Evolutionary conservation across 78 protist genomes (phyloP).

Genomic region (Chrysochromulina parva): DNA sequence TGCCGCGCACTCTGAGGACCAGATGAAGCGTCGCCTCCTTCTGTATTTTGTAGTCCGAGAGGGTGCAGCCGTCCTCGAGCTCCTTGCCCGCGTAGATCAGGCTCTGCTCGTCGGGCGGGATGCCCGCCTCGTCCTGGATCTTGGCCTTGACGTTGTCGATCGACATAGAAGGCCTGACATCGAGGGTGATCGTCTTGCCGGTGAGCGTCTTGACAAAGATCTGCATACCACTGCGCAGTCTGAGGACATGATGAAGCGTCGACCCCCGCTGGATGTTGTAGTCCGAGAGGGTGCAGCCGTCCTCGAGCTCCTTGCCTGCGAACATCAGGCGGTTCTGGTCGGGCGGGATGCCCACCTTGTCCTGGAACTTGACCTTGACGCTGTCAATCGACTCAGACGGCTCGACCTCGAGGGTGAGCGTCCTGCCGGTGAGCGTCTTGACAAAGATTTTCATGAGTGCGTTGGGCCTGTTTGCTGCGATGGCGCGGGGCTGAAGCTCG

Average conservation of each 20-base stretch:
- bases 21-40: conserved; percentile 92
- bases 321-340: too few relatives aligned
- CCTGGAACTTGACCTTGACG: too few relatives aligned
- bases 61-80: conserved; percentile 70
- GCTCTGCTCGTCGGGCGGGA: conserved; percentile 72
- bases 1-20: conserved; percentile 93
- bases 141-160: conserved; percentile 97
- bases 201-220: conserved; percentile 96
- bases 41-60: conserved; percentile 75
- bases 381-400: too few relatives aligned
- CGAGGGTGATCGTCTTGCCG: conserved; percentile 99
- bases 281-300: too few relatives aligned
- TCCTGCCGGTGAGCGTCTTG: too few relatives aligned
- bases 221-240: conserved; percentile 58
- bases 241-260: neutral
- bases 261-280: too few relatives aligned
- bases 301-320: too few relatives aligned
- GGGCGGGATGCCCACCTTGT: too few relatives aligned
- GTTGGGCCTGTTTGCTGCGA: too few relatives aligned
- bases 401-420: too few relatives aligned
- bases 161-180: conserved; percentile 94
- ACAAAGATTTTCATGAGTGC: too few relatives aligned
- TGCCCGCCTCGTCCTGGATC: conserved; percentile 83
- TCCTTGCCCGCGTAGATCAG: conserved; percentile 70
- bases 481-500: too few relatives aligned